Evolutionary conservation across 2,329 filamentous ascomycete species (phyloP).

Genomic region (Seiridium cupressi): DNA sequence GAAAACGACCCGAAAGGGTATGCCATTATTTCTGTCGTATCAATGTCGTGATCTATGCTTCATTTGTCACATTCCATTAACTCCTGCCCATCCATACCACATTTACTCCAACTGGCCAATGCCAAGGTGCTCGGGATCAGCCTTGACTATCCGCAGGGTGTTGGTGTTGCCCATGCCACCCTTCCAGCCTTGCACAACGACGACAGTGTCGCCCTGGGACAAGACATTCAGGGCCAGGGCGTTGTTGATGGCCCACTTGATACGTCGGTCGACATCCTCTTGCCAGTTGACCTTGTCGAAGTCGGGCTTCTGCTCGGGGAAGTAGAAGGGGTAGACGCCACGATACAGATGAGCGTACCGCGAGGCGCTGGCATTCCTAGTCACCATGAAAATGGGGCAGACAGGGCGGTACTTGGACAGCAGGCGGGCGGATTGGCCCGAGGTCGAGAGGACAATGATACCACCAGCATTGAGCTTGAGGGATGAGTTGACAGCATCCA

Average conservation of each 20-base stretch:
- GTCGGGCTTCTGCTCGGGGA: constrained; percentile 90
- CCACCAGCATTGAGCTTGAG: constrained; percentile 95
- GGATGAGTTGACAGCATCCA: constrained; percentile 93
- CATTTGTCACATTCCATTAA: background rate
- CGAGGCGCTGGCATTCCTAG: constrained; percentile 78
- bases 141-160: constrained; percentile 66
- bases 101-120: constrained; percentile 42
- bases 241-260: constrained; percentile 93
- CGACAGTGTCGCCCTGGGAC: constrained; percentile 68
- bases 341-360: constrained; percentile 95
- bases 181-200: constrained; percentile 89
- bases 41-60: constrained; percentile 3
- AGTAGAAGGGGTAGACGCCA: constrained; percentile 96
- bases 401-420: constrained; percentile 98
- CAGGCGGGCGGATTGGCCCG: constrained; percentile 89
- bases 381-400: constrained; percentile 99
- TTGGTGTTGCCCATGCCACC: constrained; percentile 91
- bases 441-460: constrained; percentile 94
- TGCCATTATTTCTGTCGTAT: constrained; percentile 4
- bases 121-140: constrained; percentile 57
- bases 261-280: constrained; percentile 94
- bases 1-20: background rate
- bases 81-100: background rate
- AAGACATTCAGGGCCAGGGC: constrained; percentile 81
- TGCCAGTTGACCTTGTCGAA: constrained; percentile 94